phyloP scores from a whole-genome alignment of 768 basidiomycete species.

The Daedaleopsis sinensis region DNA sequence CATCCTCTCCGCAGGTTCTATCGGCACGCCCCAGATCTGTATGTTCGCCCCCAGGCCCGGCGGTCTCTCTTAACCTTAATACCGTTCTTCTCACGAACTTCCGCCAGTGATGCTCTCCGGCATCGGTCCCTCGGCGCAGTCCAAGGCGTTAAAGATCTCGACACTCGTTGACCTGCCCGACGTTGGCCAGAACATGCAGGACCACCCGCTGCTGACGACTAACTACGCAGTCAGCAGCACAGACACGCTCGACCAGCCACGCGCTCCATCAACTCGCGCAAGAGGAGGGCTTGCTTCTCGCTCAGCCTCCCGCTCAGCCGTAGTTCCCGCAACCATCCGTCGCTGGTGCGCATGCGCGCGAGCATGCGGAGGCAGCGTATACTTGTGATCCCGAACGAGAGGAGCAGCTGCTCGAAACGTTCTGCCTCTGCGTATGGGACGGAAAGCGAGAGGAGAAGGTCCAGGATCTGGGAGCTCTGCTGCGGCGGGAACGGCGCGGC shows the following conservation, averaged over 20 bases:
- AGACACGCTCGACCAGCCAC: too few species aligned
- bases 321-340: constrained; percentile 9
- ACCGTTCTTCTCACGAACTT: background rate
- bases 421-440: constrained; percentile 5
- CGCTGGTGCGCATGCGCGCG: background rate
- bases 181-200: constrained; percentile 30
- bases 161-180: constrained; percentile 25
- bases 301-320: background rate
- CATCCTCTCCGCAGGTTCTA: constrained; percentile 22
- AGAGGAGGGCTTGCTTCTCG: constrained; percentile 1
- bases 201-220: too few species aligned
- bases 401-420: constrained; percentile 8
- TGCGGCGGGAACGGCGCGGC: too few species aligned
- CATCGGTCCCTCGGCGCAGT: constrained; percentile 25
- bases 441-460: background rate
- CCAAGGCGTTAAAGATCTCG: constrained; percentile 19
- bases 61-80: background rate
- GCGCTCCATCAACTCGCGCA: constrained; percentile 5
- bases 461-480: too few species aligned
- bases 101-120: constrained; percentile 1
- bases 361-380: background rate
- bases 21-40: constrained; percentile 22
- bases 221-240: too few species aligned
- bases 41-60: too few species aligned
- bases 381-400: background rate